phyloP scores from a whole-genome alignment of 768 basidiomycete species.

The Chalciporus chontae region DNA sequence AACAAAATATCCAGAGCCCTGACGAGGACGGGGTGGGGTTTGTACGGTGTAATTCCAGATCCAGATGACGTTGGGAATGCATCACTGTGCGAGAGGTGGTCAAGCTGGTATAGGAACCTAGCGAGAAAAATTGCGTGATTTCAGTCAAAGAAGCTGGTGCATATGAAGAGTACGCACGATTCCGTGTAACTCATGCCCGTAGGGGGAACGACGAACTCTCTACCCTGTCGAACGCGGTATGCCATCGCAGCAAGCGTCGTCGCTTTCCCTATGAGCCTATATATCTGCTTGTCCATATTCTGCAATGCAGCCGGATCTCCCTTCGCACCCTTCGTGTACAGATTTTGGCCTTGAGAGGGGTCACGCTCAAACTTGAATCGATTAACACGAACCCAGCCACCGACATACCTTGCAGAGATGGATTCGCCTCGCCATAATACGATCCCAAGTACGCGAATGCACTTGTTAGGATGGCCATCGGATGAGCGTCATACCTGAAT shows the following conservation, averaged over 20 bases:
- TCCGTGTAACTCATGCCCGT: slow-evolving; percentile 80
- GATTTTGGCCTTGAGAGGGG: slow-evolving; percentile 61
- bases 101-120: slow-evolving; percentile 90
- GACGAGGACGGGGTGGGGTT: slow-evolving; percentile 79
- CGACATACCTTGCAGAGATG: slow-evolving; percentile 69
- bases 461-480: slow-evolving; percentile 86
- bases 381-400: not conserved
- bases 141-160: not conserved
- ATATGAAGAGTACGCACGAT: slow-evolving; percentile 44
- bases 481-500: slow-evolving; percentile 88
- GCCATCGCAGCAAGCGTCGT: slow-evolving; percentile 94
- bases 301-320: slow-evolving; percentile 64
- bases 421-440: slow-evolving; percentile 86
- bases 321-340: slow-evolving; percentile 69
- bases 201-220: slow-evolving; percentile 83
- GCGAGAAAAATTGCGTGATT: not conserved
- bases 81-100: slow-evolving; percentile 53
- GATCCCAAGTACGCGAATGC: slow-evolving; percentile 87
- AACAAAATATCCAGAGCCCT: slow-evolving; percentile 88
- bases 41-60: slow-evolving; percentile 54
- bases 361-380: not conserved
- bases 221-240: slow-evolving; percentile 86
- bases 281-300: slow-evolving; percentile 91
- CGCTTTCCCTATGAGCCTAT: slow-evolving; percentile 82
- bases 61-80: slow-evolving; percentile 15